Evolutionary conservation across 2,329 filamentous ascomycete species (phyloP), one percentile per base, ranked within the genome.

Genomic region (Diaporthe velutina): DNA sequence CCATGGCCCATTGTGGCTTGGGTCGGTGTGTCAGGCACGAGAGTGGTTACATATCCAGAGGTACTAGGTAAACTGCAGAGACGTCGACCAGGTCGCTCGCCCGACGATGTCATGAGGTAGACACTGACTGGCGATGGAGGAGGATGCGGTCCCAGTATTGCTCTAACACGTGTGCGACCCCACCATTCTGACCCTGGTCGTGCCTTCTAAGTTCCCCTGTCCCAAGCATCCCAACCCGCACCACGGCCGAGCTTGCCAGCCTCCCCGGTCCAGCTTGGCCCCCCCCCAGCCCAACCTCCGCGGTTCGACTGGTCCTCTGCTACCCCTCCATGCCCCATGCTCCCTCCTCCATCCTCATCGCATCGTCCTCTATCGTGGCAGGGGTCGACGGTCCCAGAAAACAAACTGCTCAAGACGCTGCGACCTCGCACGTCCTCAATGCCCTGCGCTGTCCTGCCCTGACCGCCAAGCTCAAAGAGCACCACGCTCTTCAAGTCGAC

Each of bases 111-210:
- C 42, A 64, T 64, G 60, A 64, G 28, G 35, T 25, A 64, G 60
- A 28, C 19, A 72, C 70, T 60, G 70, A 71, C 70, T 71, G 55
- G 45, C 55, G 45, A 71, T 17, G 70, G 57, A 61, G 64, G 64
- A 68, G 48, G 64, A 68, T 68, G 17, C 64, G 66, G 54, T 72
- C 57, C 77, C 77, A 78, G 57, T 76, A 74, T 60, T 42, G 72
- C 67, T 38, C 22, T 58, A 76, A 77, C 76, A 78, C 77, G 77
- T 78, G 77, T 78, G 75, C 76, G 71, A 76, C 76, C 73, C 75
- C 75, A 72, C 71, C 64, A 73, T 64, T 61, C 40, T 48, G 33
- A 68, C 54, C 72, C 61, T 50, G 38, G 61, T 68, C 72, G 28
- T 48, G 42, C 72, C 17, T 68, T 52, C 33, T 35, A 54, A 22